A percentile compares a stretch with the other conserved stretches of the same genome.
Evolutionary conservation across 2,329 filamentous ascomycete species (phyloP).

Genomic region (Sarocladiaceae sp.): DNA sequence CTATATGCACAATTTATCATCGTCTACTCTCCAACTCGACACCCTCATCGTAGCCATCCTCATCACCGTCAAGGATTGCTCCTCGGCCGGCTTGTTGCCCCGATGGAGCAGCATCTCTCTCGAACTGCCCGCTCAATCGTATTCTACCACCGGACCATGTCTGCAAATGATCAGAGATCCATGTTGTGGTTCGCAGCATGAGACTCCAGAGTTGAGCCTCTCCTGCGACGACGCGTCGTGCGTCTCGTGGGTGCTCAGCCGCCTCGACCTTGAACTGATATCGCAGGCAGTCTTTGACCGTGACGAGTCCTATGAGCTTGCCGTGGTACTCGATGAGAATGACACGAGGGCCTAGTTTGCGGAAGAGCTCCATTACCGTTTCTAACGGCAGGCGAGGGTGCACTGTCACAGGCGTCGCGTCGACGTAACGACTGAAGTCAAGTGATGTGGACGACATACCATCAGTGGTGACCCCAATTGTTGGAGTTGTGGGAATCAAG

Average conservation of each 20-base stretch:
- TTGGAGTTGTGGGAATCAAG: constrained; percentile 32
- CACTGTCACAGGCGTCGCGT: constrained; percentile 83
- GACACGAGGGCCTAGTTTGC: constrained; percentile 92
- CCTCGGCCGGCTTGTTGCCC: constrained; percentile 40
- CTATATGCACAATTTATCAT: constrained; percentile 16
- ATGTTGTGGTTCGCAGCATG: constrained; percentile 48
- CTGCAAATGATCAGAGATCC: constrained; percentile 54
- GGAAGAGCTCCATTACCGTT: constrained; percentile 98
- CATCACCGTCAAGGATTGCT: constrained; percentile 37
- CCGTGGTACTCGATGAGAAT: constrained; percentile 91
- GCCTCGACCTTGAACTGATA: constrained; percentile 97
- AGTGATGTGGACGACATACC: constrained; percentile 55
- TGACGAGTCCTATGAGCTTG: constrained; percentile 77
- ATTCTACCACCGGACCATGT: constrained; percentile 54
- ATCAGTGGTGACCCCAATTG: constrained; percentile 52
- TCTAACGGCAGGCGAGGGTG: constrained; percentile 90
- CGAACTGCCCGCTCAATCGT: constrained; percentile 38
- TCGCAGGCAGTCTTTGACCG: constrained; percentile 93
- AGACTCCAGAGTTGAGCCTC: constrained; percentile 64
- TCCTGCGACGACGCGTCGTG: constrained; percentile 48
- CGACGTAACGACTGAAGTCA: constrained; percentile 84
- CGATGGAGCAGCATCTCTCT: constrained; percentile 24
- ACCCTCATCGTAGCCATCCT: constrained; percentile 35
- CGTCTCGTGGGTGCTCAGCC: constrained; percentile 66
- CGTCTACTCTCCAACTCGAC: constrained; percentile 39